Percentiles rank a stretch among this genome's conserved stretches.
phyloP scores from a whole-genome alignment of 176 grass and related monocot genomes.

The Carex cristatella region DNA sequence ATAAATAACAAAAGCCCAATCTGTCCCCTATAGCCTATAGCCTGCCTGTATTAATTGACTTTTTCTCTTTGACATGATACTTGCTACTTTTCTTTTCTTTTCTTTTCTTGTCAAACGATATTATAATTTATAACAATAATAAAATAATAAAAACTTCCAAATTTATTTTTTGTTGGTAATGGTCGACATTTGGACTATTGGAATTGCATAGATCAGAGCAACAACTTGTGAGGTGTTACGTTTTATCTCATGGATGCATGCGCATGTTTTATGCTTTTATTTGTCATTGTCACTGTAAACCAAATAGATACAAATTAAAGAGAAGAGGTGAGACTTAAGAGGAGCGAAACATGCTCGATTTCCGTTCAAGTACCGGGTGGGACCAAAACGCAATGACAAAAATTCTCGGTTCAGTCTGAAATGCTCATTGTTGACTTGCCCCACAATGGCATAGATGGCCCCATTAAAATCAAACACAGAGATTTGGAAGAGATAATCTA shows the following conservation, averaged over 20 bases:
- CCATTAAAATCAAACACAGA: constrained; percentile 12
- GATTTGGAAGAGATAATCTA: constrained; percentile 4
- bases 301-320: not conserved
- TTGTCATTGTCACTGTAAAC: not conserved
- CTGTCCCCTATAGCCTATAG: not conserved
- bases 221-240: not conserved
- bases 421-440: constrained; percentile 7
- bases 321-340: too few species aligned
- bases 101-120: not conserved
- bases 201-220: not conserved
- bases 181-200: too few species aligned
- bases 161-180: not conserved
- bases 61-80: constrained; percentile 6
- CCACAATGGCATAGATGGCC: not conserved
- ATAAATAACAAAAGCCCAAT: constrained; percentile 5
- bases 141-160: not conserved
- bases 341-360: not conserved
- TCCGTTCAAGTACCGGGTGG: not conserved
- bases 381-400: constrained; percentile 6
- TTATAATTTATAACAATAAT: not conserved
- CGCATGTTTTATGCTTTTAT: not conserved
- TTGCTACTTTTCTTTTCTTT: not conserved
- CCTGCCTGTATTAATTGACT: too few species aligned
- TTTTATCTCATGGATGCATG: constrained; percentile 1
- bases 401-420: constrained; percentile 13